Evolutionary conservation across 2,329 filamentous ascomycete species (phyloP), one percentile per base, ranked within the genome.

Genomic region (Colletotrichum brevisporum): DNA sequence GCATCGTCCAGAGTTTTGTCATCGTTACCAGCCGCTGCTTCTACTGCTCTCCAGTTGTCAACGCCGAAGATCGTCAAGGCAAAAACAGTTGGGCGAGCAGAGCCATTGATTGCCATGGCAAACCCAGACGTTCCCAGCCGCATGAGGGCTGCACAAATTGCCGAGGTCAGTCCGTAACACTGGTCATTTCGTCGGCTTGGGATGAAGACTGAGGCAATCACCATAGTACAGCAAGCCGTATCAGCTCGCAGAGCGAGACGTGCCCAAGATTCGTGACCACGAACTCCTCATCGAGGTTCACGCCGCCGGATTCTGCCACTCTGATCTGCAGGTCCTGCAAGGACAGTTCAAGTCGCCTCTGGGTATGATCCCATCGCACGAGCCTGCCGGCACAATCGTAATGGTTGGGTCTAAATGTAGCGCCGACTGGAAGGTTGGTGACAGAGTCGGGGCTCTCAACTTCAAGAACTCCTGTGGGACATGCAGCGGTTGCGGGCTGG

Each of bases 291-390:
- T 81, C 63, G 72, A 73, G 31, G 71, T 80, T 51, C 70, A 77
- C 36, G 79, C 79, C 3, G 79, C 79, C 6, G 77, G 79, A 1
- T 81, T 80, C 71, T 81, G 79, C 62, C 79, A 80, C 56, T 80
- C 79, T 2, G 79, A 81, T 52, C 70, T 78, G 9, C 79, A 81
- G 61, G 78, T 79, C 9, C 64, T 78, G 1, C 75, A 77, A 9
- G 79, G 79, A 10, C 74, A 79, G 21, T 80, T 78, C 66, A 60
- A 63, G 2, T 75, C 76, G 2, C 71, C 71, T 5, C 59, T 78
- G 6, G 75, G 75, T 13, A 70, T 80, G 31, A 77, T 78, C 24
- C 75, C 77, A 0, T 80, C 78, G 4, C 80, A 82, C 63, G 80
- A 82, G 57, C 77, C 79, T 12, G 77, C 78, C 5, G 79, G 80